Base-by-base conservation (phyloP, 331 rosid genomes). In the Telfairia occidentalis region DNA sequence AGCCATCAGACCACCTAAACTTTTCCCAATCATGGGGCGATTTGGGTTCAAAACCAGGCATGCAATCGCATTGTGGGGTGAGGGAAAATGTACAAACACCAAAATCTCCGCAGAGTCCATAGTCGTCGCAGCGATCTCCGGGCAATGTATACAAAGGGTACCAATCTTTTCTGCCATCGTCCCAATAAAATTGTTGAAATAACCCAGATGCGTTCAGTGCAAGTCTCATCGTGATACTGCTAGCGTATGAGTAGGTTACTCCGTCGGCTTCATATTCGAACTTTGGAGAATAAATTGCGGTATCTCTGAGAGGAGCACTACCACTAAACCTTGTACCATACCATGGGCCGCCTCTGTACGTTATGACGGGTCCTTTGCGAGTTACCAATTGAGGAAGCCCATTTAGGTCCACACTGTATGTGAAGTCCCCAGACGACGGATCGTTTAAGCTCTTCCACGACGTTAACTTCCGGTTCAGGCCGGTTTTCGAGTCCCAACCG, bases 91-190 rank as follows among this genome's bases (percentile, higher is more conserved):
- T 26, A 49, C 87, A 85, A 76, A 55, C 34, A 2, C 86, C 85
- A 73, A 79, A 83, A 45, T 84, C 81, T 54, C 91, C 91, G 46
- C 91, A 87, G 29, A 49, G 58, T 9, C 76, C 89, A 55, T 87
- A 87, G 0, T 29, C 54, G 55, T 87, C 91, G 71, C 91, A 87
- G 1, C 0, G 64, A 35, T 83, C 89, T 18, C 82, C 82, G 72
- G 85, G 86, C 55, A 84, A 72, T 0, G 75, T 28, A 54, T 82
- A 83, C 18, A 78, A 75, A 18, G 77, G 38, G 1, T 78, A 26
- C 90, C 88, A 87, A 58, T 57, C 64, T 0, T 81, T 73, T 61
- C 60, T 82, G 30, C 76, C 70, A 34, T 61, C 46, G 5, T 85
- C 92, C 92, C 85, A 15, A 86, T 77, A 49, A 81, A 72, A 54